Conservation (phyloP, 352 stramenopile species). For the Pythium coloratum region DNA sequence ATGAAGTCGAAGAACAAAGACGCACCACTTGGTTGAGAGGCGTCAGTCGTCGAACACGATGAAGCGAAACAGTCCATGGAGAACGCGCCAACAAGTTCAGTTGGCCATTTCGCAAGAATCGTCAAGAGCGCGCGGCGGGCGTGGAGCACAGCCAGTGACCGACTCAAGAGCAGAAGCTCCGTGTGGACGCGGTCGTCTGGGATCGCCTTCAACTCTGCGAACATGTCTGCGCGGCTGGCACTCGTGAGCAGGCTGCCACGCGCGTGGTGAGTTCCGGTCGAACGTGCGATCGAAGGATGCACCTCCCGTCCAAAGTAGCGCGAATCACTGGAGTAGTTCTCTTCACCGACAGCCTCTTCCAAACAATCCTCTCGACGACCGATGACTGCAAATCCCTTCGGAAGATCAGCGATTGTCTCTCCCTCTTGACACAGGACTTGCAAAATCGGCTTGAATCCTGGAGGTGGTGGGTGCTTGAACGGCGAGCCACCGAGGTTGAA, state of each 20-base stretch:
- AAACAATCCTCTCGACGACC: constrained; percentile 80
- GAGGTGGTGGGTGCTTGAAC: constrained; percentile 75
- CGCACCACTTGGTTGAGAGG: constrained; percentile 23
- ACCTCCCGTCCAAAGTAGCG: constrained; percentile 80
- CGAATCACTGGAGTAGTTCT: constrained; percentile 77
- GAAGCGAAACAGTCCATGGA: constrained; percentile 51
- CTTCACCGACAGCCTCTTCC: constrained; percentile 82
- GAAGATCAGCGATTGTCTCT: constrained; percentile 44
- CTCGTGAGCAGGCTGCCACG: constrained; percentile 23
- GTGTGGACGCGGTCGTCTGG: constrained; percentile 77
- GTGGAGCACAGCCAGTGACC: constrained; percentile 81
- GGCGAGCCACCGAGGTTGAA: constrained; percentile 85
- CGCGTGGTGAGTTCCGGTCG: constrained; percentile 47
- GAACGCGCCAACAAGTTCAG: constrained; percentile 54
- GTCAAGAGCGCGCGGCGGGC: constrained; percentile 71
- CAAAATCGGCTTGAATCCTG: constrained; percentile 80
- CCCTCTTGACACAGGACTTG: constrained; percentile 53
- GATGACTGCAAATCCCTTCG: constrained; percentile 75
- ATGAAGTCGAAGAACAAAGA: constrained; percentile 80
- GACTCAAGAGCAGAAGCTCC: constrained; percentile 73
- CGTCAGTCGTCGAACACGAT: background rate
- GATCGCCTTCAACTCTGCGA: constrained; percentile 77
- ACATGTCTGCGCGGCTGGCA: constrained; percentile 61
- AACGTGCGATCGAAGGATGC: constrained; percentile 70
- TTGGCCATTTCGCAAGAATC: constrained; percentile 78